These are phyloP conservation scores for Leccinum ochraceum DNA, from an alignment of 768 basidiomycete genomes.

Conservation along the genomic window DNA sequence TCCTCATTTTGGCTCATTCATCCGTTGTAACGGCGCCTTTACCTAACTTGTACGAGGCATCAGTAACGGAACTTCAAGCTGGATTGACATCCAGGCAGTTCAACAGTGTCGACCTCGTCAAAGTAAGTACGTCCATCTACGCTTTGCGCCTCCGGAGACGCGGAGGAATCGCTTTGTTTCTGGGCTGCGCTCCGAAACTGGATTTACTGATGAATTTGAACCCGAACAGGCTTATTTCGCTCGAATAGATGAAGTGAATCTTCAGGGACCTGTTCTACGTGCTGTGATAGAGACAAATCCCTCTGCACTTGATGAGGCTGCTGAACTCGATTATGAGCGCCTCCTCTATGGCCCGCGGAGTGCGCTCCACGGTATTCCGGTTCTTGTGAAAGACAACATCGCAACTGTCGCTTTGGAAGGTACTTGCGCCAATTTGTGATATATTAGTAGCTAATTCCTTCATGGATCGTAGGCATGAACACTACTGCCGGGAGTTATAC, in stretches of 20 bases:
- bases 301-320: conserved; percentile 37
- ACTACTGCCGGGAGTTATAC: conserved; percentile 42
- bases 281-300: conserved; percentile 44
- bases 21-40: conserved; percentile 18
- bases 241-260: conserved; percentile 46
- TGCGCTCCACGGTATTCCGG: conserved; percentile 40
- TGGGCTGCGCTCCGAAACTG: not conserved
- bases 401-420: conserved; percentile 33
- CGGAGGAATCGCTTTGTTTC: not conserved
- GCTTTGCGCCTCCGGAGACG: not conserved
- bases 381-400: conserved; percentile 39
- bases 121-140: conserved; percentile 26
- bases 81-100: conserved; percentile 39
- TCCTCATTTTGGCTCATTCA: conserved; percentile 4
- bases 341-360: conserved; percentile 29
- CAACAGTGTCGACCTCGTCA: conserved; percentile 43
- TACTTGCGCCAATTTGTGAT: not conserved
- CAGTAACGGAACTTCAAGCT: conserved; percentile 38
- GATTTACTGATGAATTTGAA: not conserved
- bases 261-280: conserved; percentile 37
- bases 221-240: conserved; percentile 40
- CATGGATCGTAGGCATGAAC: conserved; percentile 36
- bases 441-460: no score
- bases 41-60: conserved; percentile 45
- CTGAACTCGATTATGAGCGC: conserved; percentile 36